These are phyloP conservation scores for Penicillium sp. DNA, from an alignment of 2,329 filamentous ascomycete genomes.

Conservation along the genomic window DNA sequence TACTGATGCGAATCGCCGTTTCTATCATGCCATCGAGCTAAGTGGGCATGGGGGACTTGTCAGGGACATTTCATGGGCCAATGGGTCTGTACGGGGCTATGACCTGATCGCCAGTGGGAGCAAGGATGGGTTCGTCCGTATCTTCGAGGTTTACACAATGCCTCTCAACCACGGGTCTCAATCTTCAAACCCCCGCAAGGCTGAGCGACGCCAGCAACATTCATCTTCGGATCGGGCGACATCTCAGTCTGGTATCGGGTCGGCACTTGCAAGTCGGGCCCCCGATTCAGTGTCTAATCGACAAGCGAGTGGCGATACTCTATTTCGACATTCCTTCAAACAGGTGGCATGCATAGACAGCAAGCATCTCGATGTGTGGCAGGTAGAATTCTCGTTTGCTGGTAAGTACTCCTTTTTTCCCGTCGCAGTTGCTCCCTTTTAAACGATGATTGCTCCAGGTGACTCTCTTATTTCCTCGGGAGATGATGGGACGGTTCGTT, in stretches of 20 bases:
- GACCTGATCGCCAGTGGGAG: conserved; percentile 88
- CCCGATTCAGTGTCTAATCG: conserved; percentile 30
- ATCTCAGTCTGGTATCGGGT: conserved; percentile 40
- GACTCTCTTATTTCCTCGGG: conserved; percentile 42
- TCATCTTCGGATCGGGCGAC: conserved; percentile 30
- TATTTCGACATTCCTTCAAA: conserved; percentile 40
- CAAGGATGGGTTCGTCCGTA: conserved; percentile 81
- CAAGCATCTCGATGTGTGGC: conserved; percentile 43
- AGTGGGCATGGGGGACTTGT: conserved; percentile 69
- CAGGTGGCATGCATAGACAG: conserved; percentile 42
- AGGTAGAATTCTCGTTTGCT: conserved; percentile 42
- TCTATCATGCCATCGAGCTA: conserved; percentile 77
- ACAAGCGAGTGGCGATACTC: conserved; percentile 31
- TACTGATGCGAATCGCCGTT: conserved; percentile 66
- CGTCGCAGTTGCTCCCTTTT: no score
- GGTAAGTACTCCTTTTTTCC: no score
- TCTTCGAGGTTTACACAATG: conserved; percentile 62
- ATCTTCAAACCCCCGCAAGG: conserved; percentile 23
- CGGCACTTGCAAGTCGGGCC: conserved; percentile 36
- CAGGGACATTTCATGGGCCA: conserved; percentile 85
- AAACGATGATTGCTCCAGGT: conserved; percentile 31
- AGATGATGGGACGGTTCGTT: conserved; percentile 40
- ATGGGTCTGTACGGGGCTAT: conserved; percentile 81
- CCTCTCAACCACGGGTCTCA: conserved; percentile 26
- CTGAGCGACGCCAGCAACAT: conserved; percentile 22